Base-by-base conservation (phyloP, 106 monocot species). In the Platanthera zijinensis region DNA sequence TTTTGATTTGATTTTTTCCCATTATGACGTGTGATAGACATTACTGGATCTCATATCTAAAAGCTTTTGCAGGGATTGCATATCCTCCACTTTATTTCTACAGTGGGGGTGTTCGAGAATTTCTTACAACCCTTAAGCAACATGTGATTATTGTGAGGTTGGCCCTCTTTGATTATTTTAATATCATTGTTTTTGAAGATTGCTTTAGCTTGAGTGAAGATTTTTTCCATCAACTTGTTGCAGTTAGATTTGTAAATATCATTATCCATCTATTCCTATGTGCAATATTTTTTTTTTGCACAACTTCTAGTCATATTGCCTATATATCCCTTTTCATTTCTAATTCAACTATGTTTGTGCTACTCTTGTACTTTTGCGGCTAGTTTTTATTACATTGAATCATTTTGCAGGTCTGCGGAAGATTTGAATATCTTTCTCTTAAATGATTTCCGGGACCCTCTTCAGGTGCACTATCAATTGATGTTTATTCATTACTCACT, bases 371-470 rank as follows among this genome's bases (percentile, higher is more conserved):
- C 67, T 67, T 3, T 39, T 67, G 12, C 11, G 14, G 10, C 22
- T 67, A 30, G 30, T 67, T 14, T 30, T 67, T 67, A 39, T 67
- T 11, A 67, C 30, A 19, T 61, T 8, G 12, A 67, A 67, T 5
- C 10, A 30, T 67, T 39, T 81, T 67, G 5, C 80, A 97, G 96
- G 85, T 97, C 96, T 69, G 82, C 87, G 48, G 91, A 93, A 80
- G 89, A 97, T 89, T 79, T 91, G 69, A 97, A 97, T 88, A 92
- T 97, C 51, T 97, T 93, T 82, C 93, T 97, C 69, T 86, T 94
- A 72, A 97, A 97, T 84, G 80, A 93, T 84, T 86, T 89, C 75
- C 89, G 91, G 70, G 96, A 97, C 69, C 93, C 89, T 75, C 83
- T 97, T 79, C 96, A 97, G 96, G 96, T 97, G 49, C 68, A 51